Evolutionary conservation across 768 basidiomycete species (phyloP), one percentile per base, ranked within the genome.

Genomic region (Leccinum arenicola): DNA sequence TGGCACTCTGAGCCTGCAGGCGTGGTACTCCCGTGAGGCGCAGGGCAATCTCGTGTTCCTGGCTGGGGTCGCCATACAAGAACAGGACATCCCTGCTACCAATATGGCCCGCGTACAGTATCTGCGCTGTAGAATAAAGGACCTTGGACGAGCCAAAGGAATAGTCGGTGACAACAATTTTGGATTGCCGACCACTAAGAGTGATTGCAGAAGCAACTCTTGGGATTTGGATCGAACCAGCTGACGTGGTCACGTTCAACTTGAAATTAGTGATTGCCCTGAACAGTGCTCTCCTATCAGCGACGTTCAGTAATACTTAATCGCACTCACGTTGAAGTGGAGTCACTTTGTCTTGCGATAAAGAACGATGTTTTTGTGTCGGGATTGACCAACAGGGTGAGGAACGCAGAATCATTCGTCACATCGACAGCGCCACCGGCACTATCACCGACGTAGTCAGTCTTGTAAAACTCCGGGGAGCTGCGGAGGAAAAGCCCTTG

Each of bases 401-500:
- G 80, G 61, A 85, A 88, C 4, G 79, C 82, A 3, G 75, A 77
- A 0, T 80, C 58, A 58, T 81, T 81, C n/a, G 74, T 71, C 47
- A 77, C 66, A 0, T 61, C 65, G 25, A 80, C 77, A 12, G 71
- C 72, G 38, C 84, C 84, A 12, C 76, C 81, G 23, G 78, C 81
- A 23, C 83, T 79, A 64, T 89, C 82, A 4, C 84, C 86, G 21
- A 91, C 75, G 80, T 85, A 83, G 61, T 91, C 81, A 0, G 91
- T 94, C 74, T 92, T 89, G 72, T 85, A 83, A 68, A 93, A 90
- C 50, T 88, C 87, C 0, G 83, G 86, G 0, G 89, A 87, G 62
- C 87, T 89, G 27, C 92, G 85, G 19, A 93, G 73, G 78, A 94
- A 94, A 17, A 92, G 70, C 17, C 82, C 86, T 67, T 93, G 84